phyloP scores from a whole-genome alignment of 768 basidiomycete genomes.

The Terana coerulea region DNA sequence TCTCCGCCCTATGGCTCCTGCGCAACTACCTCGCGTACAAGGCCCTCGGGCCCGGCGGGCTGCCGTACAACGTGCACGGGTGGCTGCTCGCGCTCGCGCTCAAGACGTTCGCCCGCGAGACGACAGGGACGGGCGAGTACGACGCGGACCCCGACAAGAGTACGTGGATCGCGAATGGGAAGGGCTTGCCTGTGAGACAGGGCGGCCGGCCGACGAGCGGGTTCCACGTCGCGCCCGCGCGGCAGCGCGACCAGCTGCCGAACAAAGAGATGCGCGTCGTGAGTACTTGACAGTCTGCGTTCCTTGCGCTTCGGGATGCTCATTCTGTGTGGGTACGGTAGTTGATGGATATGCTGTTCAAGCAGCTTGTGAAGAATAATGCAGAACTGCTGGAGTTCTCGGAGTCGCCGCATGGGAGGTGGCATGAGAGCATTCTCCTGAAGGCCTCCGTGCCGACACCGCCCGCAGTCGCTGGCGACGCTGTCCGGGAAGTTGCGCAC shows the following conservation, averaged over 20 bases:
- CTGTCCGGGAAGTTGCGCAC: constrained; percentile 22
- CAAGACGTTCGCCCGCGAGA: constrained; percentile 11
- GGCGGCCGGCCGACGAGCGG: constrained; percentile 20
- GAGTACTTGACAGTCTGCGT: not conserved
- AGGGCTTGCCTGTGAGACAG: constrained; percentile 13
- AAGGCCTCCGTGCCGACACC: constrained; percentile 15
- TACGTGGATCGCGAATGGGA: constrained; percentile 15
- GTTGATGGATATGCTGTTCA: constrained; percentile 17
- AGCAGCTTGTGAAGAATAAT: constrained; percentile 16
- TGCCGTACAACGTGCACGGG: constrained; percentile 15
- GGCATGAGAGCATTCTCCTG: constrained; percentile 18
- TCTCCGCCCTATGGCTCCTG: not conserved
- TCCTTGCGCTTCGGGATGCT: no score
- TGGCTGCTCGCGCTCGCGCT: constrained; percentile 9
- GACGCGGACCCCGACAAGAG: constrained; percentile 15
- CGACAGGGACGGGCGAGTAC: constrained; percentile 11
- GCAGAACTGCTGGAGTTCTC: constrained; percentile 16
- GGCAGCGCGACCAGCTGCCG: constrained; percentile 21
- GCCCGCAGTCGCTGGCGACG: constrained; percentile 17
- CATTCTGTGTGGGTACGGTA: no score
- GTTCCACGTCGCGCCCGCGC: constrained; percentile 25
- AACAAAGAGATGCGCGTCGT: constrained; percentile 16
- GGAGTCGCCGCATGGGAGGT: constrained; percentile 18
- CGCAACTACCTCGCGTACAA: constrained; percentile 14
- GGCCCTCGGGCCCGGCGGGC: constrained; percentile 13